Percentiles rank a stretch among this genome's conserved stretches.
These are phyloP conservation scores for Phytopythium chamaehyphon DNA, from an alignment of 352 stramenopile genomes.

Conservation along the genomic window DNA sequence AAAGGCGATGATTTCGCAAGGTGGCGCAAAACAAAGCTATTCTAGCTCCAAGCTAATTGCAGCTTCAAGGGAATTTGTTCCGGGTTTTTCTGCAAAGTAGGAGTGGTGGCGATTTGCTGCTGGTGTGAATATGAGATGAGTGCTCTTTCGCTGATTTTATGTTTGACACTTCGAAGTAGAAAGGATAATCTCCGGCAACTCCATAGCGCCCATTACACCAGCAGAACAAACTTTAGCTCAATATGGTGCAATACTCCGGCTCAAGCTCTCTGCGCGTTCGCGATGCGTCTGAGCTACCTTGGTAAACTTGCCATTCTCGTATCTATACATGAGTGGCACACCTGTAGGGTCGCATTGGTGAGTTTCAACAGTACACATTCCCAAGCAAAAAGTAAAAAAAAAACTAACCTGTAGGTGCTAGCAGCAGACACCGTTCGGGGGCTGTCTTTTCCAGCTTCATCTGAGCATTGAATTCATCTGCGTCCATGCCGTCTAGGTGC, in stretches of 20 bases:
- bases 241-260: conserved; percentile 63
- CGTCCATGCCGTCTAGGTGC: conserved; percentile 74
- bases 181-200: no score
- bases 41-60: not conserved
- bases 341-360: conserved; percentile 19
- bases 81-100: not conserved
- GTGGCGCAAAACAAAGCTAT: no score
- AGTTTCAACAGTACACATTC: not conserved
- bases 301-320: conserved; percentile 58
- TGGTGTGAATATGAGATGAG: no score
- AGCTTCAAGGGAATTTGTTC: not conserved
- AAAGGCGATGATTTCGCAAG: not conserved
- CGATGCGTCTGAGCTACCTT: conserved; percentile 71
- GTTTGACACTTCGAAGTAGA: no score
- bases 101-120: no score
- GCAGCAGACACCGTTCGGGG: conserved; percentile 63
- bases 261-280: conserved; percentile 72
- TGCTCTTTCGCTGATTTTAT: no score
- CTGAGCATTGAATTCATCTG: conserved; percentile 69
- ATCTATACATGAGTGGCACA: conserved; percentile 83
- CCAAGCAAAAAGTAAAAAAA: not conserved
- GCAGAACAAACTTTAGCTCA: conserved; percentile 8
- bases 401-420: conserved; percentile 62
- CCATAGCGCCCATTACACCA: no score
- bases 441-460: conserved; percentile 83